Percentiles rank a stretch among this genome's conserved stretches.
Evolutionary conservation across 495 filamentous ascomycete species (phyloP).

Genomic region (Trichocladium uniseriatum): DNA sequence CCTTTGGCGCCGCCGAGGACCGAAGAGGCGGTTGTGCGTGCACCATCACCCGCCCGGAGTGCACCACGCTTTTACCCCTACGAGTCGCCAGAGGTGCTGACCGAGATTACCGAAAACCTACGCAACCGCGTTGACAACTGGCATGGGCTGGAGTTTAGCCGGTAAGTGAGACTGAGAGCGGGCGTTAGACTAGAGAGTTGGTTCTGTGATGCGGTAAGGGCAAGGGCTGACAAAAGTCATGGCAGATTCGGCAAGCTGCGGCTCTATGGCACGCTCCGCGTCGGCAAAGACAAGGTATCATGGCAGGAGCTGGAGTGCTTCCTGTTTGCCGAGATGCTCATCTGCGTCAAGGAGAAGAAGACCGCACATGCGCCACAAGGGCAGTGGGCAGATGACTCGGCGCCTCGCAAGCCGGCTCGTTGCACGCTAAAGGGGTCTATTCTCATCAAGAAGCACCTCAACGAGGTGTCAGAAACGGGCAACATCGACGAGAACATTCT

Average conservation of each 20-base stretch:
- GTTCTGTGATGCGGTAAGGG: constrained; percentile 2
- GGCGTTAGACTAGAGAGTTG: background rate
- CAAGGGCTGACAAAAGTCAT: constrained; percentile 5
- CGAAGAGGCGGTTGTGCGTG: constrained; percentile 38
- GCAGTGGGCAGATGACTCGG: constrained; percentile 54
- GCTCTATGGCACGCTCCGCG: constrained; percentile 80
- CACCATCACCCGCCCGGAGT: constrained; percentile 43
- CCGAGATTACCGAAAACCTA: constrained; percentile 80
- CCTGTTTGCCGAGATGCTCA: constrained; percentile 97
- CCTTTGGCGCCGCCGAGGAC: constrained; percentile 31
- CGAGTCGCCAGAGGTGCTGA: constrained; percentile 57
- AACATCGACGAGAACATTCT: constrained; percentile 69
- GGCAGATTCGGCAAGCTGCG: constrained; percentile 85
- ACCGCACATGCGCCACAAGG: constrained; percentile 34
- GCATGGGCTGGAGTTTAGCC: constrained; percentile 93
- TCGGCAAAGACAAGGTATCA: constrained; percentile 92
- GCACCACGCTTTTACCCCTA: constrained; percentile 50
- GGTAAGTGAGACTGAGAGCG: constrained; percentile 40
- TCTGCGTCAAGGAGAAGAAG: constrained; percentile 98
- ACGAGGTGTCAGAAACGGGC: constrained; percentile 67
- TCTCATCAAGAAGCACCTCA: constrained; percentile 95
- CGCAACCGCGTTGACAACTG: constrained; percentile 88
- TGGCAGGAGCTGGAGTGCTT: constrained; percentile 99
- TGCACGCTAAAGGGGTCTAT: constrained; percentile 97
- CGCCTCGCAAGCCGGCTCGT: constrained; percentile 56